Conservation (phyloP, 495 filamentous ascomycete species). For the Penicillium waksmanii region DNA sequence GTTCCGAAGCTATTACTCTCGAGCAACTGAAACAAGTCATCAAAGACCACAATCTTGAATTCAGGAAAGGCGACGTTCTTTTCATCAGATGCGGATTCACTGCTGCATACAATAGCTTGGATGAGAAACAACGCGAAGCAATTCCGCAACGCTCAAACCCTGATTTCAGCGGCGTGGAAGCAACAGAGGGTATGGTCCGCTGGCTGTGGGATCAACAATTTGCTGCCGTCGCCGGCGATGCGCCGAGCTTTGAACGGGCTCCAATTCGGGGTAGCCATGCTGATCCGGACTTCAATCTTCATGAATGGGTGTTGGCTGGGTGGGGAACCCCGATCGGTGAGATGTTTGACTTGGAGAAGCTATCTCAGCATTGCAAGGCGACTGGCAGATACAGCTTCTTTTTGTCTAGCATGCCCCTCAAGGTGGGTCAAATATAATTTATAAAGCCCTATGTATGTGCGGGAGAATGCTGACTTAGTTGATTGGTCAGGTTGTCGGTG, state of each 20-base stretch:
- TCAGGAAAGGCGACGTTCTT: conserved; percentile 52
- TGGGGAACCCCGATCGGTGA: conserved; percentile 62
- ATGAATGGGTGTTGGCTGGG: conserved; percentile 54
- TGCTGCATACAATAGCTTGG: conserved; percentile 34
- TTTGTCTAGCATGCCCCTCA: conserved; percentile 55
- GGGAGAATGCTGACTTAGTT: background rate
- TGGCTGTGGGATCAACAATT: conserved; percentile 55
- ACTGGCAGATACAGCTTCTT: conserved; percentile 54
- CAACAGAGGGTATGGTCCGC: conserved; percentile 35
- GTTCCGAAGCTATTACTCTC: conserved; percentile 38
- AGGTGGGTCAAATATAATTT: conserved; percentile 33
- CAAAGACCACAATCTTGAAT: conserved; percentile 36
- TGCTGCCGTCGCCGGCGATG: conserved; percentile 52
- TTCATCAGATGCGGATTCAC: conserved; percentile 53
- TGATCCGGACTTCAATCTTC: conserved; percentile 36
- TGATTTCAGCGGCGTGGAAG: conserved; percentile 44
- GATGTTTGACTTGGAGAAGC: conserved; percentile 57
- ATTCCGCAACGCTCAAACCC: conserved; percentile 25
- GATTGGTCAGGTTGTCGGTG: conserved; percentile 36
- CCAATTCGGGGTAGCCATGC: conserved; percentile 31
- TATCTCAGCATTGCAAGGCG: conserved; percentile 46
- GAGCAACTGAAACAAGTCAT: conserved; percentile 35
- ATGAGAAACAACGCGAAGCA: conserved; percentile 25
- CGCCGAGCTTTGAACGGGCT: conserved; percentile 33
- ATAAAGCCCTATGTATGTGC: background rate